Percentiles rank a stretch among this genome's conserved stretches.
Evolutionary conservation across 371 early-diverging fungal species (phyloP).

Genomic region (Apophysomyces sp.): DNA sequence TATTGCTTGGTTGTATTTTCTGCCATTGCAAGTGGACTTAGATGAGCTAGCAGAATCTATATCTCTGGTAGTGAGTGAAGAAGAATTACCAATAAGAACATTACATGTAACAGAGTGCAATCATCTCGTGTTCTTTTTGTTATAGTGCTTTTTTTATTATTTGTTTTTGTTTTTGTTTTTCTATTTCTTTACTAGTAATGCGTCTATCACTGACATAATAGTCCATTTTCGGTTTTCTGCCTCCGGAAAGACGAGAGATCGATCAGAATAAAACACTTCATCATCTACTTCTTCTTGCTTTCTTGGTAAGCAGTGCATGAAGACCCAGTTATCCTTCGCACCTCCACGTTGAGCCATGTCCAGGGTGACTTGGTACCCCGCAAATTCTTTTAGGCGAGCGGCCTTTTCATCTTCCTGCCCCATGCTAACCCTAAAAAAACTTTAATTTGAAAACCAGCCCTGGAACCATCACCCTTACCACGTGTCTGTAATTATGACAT

Average conservation of each 20-base stretch:
- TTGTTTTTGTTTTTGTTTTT: too few species aligned
- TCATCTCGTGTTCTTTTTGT: too few species aligned
- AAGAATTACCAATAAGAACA: too few species aligned
- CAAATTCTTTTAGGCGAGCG: conserved; percentile 76
- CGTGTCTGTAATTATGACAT: conserved; percentile 87
- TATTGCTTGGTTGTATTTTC: too few species aligned
- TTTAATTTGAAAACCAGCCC: not conserved
- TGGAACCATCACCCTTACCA: conserved; percentile 51
- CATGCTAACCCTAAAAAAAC: conserved; percentile 78
- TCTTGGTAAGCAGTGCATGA: conserved; percentile 97
- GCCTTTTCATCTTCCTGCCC: conserved; percentile 94
- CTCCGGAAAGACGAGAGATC: conserved; percentile 83
- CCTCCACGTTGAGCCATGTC: conserved; percentile 73
- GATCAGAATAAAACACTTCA: conserved; percentile 83
- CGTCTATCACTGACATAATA: conserved; percentile 75
- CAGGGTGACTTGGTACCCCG: conserved; percentile 86
- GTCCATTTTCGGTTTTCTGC: conserved; percentile 94
- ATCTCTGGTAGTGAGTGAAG: too few species aligned
- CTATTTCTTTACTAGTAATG: conserved; percentile 46
- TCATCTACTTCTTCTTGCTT: conserved; percentile 96
- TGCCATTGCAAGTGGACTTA: too few species aligned
- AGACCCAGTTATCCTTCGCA: conserved; percentile 87
- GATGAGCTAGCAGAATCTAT: too few species aligned
- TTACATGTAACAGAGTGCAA: too few species aligned
- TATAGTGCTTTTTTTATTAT: too few species aligned